phyloP scores from a whole-genome alignment of 305 asterid species.

The Caryopteris hybrid region DNA sequence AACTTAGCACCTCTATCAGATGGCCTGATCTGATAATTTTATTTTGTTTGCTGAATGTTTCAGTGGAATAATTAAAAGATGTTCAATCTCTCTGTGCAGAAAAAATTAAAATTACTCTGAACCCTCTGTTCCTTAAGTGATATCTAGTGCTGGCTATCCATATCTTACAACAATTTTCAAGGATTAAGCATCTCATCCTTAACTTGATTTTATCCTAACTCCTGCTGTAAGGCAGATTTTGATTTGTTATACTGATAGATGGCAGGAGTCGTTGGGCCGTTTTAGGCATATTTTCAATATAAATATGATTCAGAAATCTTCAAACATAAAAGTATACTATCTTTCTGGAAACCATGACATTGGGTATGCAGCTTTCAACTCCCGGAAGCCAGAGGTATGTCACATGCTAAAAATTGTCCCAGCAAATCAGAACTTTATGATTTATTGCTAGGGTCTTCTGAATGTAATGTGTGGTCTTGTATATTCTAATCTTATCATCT shows the following conservation, averaged over 20 bases:
- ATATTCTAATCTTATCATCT: conserved; percentile 1
- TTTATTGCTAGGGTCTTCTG: conserved; percentile 4
- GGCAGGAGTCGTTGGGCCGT: conserved; percentile 93
- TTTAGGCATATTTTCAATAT: conserved; percentile 79
- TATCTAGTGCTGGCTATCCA: conserved; percentile 1
- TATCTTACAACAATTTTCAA: not conserved
- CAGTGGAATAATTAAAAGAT: not conserved
- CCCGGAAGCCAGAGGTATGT: conserved; percentile 65
- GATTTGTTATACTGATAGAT: conserved; percentile 36
- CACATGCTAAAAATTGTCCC: not conserved
- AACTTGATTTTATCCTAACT: not conserved
- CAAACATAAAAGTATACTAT: conserved; percentile 48
- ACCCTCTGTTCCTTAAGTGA: not conserved
- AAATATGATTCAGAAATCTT: conserved; percentile 51
- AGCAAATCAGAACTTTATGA: not conserved
- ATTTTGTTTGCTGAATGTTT: not conserved
- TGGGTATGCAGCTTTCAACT: conserved; percentile 68
- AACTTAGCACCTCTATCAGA: not conserved
- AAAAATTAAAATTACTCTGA: not conserved
- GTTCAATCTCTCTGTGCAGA: not conserved
- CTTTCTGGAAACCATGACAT: conserved; percentile 93
- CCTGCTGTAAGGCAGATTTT: conserved; percentile 12
- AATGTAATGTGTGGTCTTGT: not conserved
- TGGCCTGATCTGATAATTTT: too few relatives aligned
- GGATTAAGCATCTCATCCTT: not conserved